phyloP scores from a whole-genome alignment of 2,329 filamentous ascomycete species.

The Aspergillus tamarii region DNA sequence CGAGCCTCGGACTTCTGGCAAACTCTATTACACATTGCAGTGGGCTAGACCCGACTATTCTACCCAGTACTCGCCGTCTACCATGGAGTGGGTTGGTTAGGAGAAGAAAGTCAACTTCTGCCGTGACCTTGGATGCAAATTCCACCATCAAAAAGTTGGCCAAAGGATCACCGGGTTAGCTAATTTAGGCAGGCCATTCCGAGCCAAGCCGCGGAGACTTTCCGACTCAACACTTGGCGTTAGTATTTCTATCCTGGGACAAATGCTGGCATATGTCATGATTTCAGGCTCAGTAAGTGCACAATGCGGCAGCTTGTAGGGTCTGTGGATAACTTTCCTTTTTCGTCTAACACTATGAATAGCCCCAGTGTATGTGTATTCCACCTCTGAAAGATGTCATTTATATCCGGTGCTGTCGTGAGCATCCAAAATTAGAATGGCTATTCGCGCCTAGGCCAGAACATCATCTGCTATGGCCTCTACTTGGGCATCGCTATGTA shows the following conservation, averaged over 20 bases:
- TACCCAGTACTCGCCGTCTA: too few species aligned
- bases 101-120: too few species aligned
- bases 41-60: neutral
- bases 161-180: neutral
- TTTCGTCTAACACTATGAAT: rapidly evolving
- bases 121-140: too few species aligned
- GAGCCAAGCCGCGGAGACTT: neutral
- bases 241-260: neutral
- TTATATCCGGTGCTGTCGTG: neutral
- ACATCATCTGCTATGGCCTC: neutral
- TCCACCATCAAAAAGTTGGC: too few species aligned
- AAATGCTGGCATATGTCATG: neutral
- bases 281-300: neutral
- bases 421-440: too few species aligned
- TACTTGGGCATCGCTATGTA: too few species aligned
- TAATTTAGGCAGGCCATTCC: neutral
- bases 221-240: neutral
- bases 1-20: neutral
- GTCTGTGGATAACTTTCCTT: too few species aligned
- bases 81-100: too few species aligned
- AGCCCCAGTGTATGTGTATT: rapidly evolving
- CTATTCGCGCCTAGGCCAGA: neutral
- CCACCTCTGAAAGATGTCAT: neutral
- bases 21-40: neutral
- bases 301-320: neutral